Evolutionary conservation across 805 yeast species (phyloP).

Genomic region (Saturnispora besseyi): DNA sequence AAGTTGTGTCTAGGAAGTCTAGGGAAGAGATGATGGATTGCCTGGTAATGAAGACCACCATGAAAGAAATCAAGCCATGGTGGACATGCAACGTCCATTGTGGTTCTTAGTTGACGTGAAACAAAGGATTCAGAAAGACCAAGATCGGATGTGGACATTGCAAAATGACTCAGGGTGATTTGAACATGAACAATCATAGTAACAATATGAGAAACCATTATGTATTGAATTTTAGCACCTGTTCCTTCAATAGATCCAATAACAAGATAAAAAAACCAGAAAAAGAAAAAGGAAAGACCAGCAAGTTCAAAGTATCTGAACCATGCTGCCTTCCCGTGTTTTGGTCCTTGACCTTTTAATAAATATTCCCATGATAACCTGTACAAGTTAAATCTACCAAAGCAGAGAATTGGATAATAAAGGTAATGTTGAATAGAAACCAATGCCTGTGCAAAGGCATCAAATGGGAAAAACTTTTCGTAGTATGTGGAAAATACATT

Average conservation of each 20-base stretch:
- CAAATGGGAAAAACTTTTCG: slow-evolving; percentile 58
- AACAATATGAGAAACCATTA: slow-evolving; percentile 66
- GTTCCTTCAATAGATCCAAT: slow-evolving; percentile 46
- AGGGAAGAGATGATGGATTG: slow-evolving; percentile 84
- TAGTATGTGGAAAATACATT: slow-evolving; percentile 74
- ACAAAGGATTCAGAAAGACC: slow-evolving; percentile 75
- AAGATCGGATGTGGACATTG: slow-evolving; percentile 84
- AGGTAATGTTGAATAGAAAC: slow-evolving; percentile 60
- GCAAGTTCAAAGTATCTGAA: slow-evolving; percentile 67
- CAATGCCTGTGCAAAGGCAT: slow-evolving; percentile 46
- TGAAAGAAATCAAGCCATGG: slow-evolving; percentile 85
- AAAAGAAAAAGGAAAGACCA: slow-evolving; percentile 62
- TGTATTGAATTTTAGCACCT: slow-evolving; percentile 45
- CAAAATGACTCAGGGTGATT: slow-evolving; percentile 82
- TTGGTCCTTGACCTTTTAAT: slow-evolving; percentile 69
- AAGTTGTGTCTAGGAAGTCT: slow-evolving; percentile 83
- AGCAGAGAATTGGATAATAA: slow-evolving; percentile 70
- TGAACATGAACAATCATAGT: slow-evolving; percentile 94
- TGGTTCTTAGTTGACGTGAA: slow-evolving; percentile 75
- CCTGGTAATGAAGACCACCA: slow-evolving; percentile 90
- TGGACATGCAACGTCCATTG: slow-evolving; percentile 94
- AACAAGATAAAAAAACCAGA: slow-evolving; percentile 71
- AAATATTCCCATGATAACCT: slow-evolving; percentile 73
- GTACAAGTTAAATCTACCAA: slow-evolving; percentile 82
- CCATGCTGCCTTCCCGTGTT: slow-evolving; percentile 78